Evolutionary conservation across 2,329 filamentous ascomycete species (phyloP).

Genomic region (Coleophoma cylindrospora): DNA sequence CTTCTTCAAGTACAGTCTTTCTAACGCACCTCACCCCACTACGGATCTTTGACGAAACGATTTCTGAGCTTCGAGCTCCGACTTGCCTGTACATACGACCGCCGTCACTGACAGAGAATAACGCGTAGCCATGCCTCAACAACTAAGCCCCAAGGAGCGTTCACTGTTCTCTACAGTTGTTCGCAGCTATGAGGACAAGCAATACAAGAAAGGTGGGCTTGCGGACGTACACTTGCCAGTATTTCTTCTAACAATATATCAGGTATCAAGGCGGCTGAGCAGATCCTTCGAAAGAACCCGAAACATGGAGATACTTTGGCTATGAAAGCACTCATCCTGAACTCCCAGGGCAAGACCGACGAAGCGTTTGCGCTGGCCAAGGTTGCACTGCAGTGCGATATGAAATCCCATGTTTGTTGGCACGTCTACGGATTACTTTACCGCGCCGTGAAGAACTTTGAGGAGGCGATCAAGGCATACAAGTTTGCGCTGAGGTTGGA

Average conservation of each 20-base stretch:
- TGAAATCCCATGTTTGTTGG: constrained; percentile 99
- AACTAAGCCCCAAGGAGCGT: constrained; percentile 79
- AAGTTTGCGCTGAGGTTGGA: constrained; percentile 91
- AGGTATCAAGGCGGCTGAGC: constrained; percentile 90
- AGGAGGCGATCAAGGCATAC: constrained; percentile 98
- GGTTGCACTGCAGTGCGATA: constrained; percentile 86
- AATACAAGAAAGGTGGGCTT: constrained; percentile 77
- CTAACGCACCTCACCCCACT: too few species aligned
- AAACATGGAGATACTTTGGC: constrained; percentile 98
- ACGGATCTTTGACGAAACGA: too few species aligned
- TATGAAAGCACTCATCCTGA: constrained; percentile 98
- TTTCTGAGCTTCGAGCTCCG: too few species aligned
- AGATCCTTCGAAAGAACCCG: constrained; percentile 90
- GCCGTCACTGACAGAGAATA: not conserved
- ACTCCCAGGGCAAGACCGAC: constrained; percentile 83
- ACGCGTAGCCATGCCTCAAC: constrained; percentile 57
- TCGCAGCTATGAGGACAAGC: constrained; percentile 95
- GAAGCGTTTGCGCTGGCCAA: constrained; percentile 94
- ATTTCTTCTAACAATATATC: constrained; percentile 14
- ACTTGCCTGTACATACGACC: too few species aligned
- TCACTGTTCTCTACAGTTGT: constrained; percentile 93
- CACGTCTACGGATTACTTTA: constrained; percentile 97
- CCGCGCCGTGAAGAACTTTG: constrained; percentile 92
- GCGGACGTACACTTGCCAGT: constrained; percentile 1
- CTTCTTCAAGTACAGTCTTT: too few species aligned